Conservation (phyloP, 2,329 filamentous ascomycete genomes). For the Tympanopsis confertula region DNA sequence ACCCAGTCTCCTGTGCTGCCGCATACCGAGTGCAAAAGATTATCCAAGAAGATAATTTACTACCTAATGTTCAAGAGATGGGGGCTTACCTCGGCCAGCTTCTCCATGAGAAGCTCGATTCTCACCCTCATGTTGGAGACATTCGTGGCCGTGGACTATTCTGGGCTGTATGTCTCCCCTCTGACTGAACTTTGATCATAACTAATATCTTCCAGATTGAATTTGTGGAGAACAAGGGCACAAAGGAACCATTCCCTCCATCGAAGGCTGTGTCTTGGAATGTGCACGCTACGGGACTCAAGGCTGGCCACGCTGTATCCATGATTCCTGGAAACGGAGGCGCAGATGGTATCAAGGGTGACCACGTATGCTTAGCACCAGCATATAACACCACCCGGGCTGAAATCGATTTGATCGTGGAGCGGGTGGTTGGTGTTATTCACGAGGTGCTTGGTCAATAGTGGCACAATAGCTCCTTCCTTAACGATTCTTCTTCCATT, state of each 20-base stretch:
- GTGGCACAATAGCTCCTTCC: too few species aligned
- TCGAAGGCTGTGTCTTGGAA: background rate
- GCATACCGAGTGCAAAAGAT: conserved; percentile 52
- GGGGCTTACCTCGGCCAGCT: conserved; percentile 34
- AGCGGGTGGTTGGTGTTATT: background rate
- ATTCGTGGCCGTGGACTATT: conserved; percentile 49
- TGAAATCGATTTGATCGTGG: background rate
- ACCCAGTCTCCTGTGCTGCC: conserved; percentile 45
- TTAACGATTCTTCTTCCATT: too few species aligned
- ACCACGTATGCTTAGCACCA: background rate
- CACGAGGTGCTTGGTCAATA: too few species aligned
- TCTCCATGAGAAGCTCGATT: conserved; percentile 27
- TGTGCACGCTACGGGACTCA: background rate
- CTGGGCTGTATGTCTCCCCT: conserved; percentile 22
- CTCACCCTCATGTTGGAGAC: conserved; percentile 41
- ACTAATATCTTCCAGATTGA: background rate
- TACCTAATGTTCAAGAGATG: conserved; percentile 43
- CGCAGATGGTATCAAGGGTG: background rate
- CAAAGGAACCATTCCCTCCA: background rate
- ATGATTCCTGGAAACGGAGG: background rate
- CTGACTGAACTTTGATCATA: background rate
- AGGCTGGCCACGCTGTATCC: conserved; percentile 10
- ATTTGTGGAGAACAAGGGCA: background rate
- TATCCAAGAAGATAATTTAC: conserved; percentile 40
- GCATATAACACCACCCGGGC: background rate